Percentiles rank a stretch among this genome's conserved stretches.
Evolutionary conservation across 164 flowering plant species (phyloP).

Genomic region (Umbilicus rupestris): DNA sequence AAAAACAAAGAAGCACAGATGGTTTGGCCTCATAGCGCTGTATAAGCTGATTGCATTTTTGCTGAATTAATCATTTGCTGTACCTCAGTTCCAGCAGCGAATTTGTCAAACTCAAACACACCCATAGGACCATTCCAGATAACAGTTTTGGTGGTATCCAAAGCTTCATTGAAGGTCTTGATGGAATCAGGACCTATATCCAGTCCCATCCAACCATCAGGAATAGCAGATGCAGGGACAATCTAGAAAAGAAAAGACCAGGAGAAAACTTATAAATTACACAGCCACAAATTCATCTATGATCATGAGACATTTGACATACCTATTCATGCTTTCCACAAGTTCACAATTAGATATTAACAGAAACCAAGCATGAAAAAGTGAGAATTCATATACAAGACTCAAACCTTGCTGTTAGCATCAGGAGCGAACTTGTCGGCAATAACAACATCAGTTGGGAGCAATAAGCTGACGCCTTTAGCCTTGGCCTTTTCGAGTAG

Average conservation of each 20-base stretch:
- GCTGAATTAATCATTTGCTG: background rate
- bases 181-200: constrained; percentile 85
- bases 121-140: constrained; percentile 88
- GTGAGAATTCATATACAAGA: background rate
- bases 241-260: constrained; percentile 60
- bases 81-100: constrained; percentile 76
- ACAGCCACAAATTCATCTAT: constrained; percentile 60
- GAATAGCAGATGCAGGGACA: too few species aligned
- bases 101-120: constrained; percentile 70
- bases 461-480: constrained; percentile 60
- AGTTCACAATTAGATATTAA: background rate
- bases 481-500: constrained; percentile 65
- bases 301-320: constrained; percentile 6
- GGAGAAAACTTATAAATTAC: constrained; percentile 13
- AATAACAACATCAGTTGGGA: constrained; percentile 63
- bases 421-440: constrained; percentile 82
- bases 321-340: too few species aligned
- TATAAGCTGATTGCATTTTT: too few species aligned
- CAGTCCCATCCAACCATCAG: constrained; percentile 92
- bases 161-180: constrained; percentile 54
- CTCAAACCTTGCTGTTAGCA: constrained; percentile 69
- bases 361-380: background rate
- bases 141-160: constrained; percentile 70
- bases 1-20: too few species aligned
- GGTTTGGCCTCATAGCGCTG: too few species aligned